Percentiles rank a stretch among this genome's conserved stretches.
Conservation (phyloP, 2,329 filamentous ascomycete species). For the Diatrype stigma region DNA sequence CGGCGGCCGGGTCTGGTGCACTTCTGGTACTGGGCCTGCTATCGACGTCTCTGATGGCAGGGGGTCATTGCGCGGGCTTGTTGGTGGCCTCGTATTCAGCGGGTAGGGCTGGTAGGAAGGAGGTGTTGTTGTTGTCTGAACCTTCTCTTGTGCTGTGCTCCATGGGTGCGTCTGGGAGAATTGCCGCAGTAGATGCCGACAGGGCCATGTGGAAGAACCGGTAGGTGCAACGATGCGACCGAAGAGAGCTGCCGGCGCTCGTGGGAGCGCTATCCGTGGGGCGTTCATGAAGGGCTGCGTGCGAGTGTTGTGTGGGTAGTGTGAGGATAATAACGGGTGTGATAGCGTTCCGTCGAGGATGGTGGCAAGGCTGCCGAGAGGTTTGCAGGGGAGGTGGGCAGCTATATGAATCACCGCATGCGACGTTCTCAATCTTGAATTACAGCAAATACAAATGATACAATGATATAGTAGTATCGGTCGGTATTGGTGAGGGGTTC, state of each 20-base stretch:
- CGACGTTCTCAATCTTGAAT: not conserved
- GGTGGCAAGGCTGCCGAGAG: no score
- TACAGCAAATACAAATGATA: not conserved
- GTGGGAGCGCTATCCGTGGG: slow-evolving; percentile 29
- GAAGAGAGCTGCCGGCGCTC: slow-evolving; percentile 24
- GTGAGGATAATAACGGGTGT: no score
- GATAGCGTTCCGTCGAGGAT: no score
- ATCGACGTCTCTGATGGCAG: slow-evolving; percentile 46
- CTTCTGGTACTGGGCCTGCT: slow-evolving; percentile 42
- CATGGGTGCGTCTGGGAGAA: slow-evolving; percentile 32
- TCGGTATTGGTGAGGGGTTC: no score
- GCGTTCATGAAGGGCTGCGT: slow-evolving; percentile 36
- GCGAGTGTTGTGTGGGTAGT: slow-evolving; percentile 2
- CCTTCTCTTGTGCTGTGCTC: slow-evolving; percentile 23
- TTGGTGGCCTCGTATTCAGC: slow-evolving; percentile 37
- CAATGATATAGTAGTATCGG: not conserved
- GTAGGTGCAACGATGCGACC: slow-evolving; percentile 31
- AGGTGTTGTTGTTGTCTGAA: slow-evolving; percentile 19
- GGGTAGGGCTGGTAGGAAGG: slow-evolving; percentile 50
- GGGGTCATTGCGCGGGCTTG: slow-evolving; percentile 38
- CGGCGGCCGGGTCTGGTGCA: slow-evolving; percentile 50
- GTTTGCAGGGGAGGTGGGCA: not conserved
- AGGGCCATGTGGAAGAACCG: slow-evolving; percentile 35
- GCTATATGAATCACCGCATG: not conserved
- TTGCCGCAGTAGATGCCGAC: slow-evolving; percentile 37